These are phyloP conservation scores for Vigna hirtella DNA, from an alignment of 306 rosid genomes.

Conservation along the genomic window DNA sequence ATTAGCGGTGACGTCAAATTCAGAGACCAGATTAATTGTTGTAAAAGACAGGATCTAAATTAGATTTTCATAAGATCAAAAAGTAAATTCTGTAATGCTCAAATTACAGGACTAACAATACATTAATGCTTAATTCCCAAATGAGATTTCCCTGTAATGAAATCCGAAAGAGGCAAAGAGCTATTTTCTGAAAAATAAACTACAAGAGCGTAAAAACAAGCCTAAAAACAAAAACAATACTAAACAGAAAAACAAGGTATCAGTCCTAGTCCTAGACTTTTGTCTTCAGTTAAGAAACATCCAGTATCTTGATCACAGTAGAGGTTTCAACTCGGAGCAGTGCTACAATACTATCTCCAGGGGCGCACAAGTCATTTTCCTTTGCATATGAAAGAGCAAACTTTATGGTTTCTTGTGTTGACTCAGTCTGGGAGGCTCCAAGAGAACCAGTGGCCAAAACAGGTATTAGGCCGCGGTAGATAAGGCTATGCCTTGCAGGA, in stretches of 20 bases:
- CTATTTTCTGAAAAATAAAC: neutral
- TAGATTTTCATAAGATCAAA: neutral
- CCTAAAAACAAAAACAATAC: no score
- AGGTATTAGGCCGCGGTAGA: conserved; percentile 28
- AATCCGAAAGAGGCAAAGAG: neutral
- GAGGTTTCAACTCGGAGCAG: conserved; percentile 15
- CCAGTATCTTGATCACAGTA: conserved; percentile 33
- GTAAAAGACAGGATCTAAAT: neutral
- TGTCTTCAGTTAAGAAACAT: conserved; percentile 27
- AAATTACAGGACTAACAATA: neutral
- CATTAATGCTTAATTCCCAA: neutral
- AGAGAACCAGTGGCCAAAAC: conserved; percentile 20
- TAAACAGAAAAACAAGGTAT: neutral
- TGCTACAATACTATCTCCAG: conserved; percentile 24
- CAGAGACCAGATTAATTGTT: neutral
- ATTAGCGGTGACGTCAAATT: neutral
- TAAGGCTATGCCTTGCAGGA: conserved; percentile 43
- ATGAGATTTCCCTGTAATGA: neutral
- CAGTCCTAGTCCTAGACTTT: neutral
- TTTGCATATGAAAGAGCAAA: conserved; percentile 24
- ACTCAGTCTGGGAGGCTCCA: conserved; percentile 31
- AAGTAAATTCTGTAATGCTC: neutral
- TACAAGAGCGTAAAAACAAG: neutral
- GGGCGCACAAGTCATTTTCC: conserved; percentile 28
- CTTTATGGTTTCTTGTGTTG: conserved; percentile 40